These are phyloP conservation scores for Cryptosporidium meleagridis DNA, from an alignment of 169 alveolate species.

Conservation along the genomic window DNA sequence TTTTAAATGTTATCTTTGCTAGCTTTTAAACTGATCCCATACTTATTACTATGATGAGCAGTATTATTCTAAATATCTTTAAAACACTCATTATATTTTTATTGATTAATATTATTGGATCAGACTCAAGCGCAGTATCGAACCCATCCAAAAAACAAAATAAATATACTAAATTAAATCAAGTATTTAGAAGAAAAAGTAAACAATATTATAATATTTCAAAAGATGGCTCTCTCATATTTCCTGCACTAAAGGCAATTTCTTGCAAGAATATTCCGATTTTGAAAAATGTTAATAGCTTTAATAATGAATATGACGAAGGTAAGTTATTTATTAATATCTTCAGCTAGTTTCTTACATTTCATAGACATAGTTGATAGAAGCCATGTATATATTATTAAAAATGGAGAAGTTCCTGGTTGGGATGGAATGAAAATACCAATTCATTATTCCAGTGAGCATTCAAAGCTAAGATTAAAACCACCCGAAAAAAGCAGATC, in stretches of 20 bases:
- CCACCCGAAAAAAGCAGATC: constrained; percentile 14
- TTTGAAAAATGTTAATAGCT: constrained; percentile 1
- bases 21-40: background rate
- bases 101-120: background rate
- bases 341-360: background rate
- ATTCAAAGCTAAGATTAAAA: constrained; percentile 1
- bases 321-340: constrained; percentile 7
- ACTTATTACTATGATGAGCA: background rate
- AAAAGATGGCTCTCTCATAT: constrained; percentile 26
- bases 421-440: constrained; percentile 73
- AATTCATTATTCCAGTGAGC: background rate
- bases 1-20: background rate
- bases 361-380: constrained; percentile 37
- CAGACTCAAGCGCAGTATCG: background rate
- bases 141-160: background rate
- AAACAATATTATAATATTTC: background rate
- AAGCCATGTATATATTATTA: constrained; percentile 34
- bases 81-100: background rate
- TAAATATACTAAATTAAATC: background rate
- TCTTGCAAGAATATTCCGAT: constrained; percentile 12
- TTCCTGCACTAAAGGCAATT: constrained; percentile 36
- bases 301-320: constrained; percentile 8
- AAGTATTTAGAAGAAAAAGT: background rate
- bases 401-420: constrained; percentile 62
- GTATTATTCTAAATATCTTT: background rate